Conservation (phyloP, 129 eudicot species). For the Ambrosia trifida region DNA sequence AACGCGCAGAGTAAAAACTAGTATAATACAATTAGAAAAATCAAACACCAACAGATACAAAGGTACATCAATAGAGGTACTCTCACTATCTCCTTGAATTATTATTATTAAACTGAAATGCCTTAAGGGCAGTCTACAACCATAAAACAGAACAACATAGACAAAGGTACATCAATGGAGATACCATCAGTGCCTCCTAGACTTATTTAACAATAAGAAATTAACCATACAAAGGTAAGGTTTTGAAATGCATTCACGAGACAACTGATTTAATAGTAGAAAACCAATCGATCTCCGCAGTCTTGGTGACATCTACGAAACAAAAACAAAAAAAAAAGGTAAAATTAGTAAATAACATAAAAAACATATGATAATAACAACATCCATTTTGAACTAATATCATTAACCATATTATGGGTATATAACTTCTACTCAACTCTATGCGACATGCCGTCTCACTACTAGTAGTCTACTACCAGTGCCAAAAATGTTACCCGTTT, state of each 20-base stretch:
- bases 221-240: constrained; percentile 4
- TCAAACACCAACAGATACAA: not conserved
- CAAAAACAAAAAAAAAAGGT: constrained; percentile 8
- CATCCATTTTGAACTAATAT: not conserved
- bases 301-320: constrained; percentile 15
- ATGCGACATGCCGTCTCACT: too few species aligned
- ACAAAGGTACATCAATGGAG: too few species aligned
- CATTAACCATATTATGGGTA: not conserved
- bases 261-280: constrained; percentile 1
- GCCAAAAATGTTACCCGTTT: too few species aligned
- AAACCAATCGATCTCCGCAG: not conserved
- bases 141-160: constrained; percentile 4
- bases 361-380: not conserved
- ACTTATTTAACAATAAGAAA: too few species aligned
- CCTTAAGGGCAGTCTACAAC: not conserved
- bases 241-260: constrained; percentile 6
- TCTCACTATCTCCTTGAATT: constrained; percentile 25
- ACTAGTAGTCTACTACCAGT: too few species aligned
- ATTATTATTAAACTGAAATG: constrained; percentile 12
- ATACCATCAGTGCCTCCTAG: too few species aligned
- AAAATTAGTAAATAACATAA: not conserved
- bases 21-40: too few species aligned
- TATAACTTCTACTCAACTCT: too few species aligned
- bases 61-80: constrained; percentile 23
- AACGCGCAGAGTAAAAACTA: too few species aligned